These are phyloP conservation scores for Agaricus subrufescens DNA, from an alignment of 768 basidiomycete genomes.

Conservation along the genomic window DNA sequence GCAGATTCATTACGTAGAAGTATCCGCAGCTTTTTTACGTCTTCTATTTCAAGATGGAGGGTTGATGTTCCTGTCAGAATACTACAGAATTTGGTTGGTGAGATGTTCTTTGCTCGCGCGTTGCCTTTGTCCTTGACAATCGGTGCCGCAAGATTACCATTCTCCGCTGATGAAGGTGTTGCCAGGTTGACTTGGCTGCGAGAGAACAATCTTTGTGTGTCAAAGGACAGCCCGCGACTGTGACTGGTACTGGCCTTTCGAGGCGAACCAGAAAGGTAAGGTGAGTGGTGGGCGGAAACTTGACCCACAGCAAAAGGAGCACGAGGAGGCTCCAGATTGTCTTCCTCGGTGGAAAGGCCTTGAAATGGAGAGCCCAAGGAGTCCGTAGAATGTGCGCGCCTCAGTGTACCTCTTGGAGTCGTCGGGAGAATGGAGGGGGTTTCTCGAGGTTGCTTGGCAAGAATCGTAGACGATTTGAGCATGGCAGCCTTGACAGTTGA, in stretches of 20 bases:
- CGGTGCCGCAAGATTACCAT: slow-evolving; percentile 29
- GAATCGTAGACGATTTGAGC: slow-evolving; percentile 77
- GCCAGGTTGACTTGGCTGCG: slow-evolving; percentile 44
- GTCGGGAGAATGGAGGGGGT: slow-evolving; percentile 26
- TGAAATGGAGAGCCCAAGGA: slow-evolving; percentile 56
- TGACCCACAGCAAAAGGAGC: slow-evolving; percentile 28
- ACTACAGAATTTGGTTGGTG: slow-evolving; percentile 64
- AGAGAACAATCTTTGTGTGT: slow-evolving; percentile 47
- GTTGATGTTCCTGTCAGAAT: slow-evolving; percentile 66
- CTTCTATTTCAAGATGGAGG: slow-evolving; percentile 75
- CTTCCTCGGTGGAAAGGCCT: slow-evolving; percentile 29
- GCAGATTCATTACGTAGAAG: slow-evolving; percentile 91
- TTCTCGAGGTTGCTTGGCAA: slow-evolving; percentile 38
- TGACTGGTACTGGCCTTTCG: slow-evolving; percentile 40
- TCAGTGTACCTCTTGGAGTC: slow-evolving; percentile 51
- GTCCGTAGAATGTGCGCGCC: slow-evolving; percentile 71
- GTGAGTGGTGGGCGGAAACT: slow-evolving; percentile 36
- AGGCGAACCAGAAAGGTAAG: slow-evolving; percentile 30
- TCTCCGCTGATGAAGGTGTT: slow-evolving; percentile 33
- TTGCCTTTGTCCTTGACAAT: slow-evolving; percentile 47
- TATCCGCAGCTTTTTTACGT: slow-evolving; percentile 82
- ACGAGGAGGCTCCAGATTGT: slow-evolving; percentile 34
- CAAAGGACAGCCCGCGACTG: slow-evolving; percentile 58
- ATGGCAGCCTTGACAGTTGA: slow-evolving; percentile 85
- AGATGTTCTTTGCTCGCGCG: slow-evolving; percentile 40